A percentile compares a stretch with the other conserved stretches of the same genome.
phyloP scores from a whole-genome alignment of 805 yeast genomes.

The Vanderwaltozyma verrucispora region DNA sequence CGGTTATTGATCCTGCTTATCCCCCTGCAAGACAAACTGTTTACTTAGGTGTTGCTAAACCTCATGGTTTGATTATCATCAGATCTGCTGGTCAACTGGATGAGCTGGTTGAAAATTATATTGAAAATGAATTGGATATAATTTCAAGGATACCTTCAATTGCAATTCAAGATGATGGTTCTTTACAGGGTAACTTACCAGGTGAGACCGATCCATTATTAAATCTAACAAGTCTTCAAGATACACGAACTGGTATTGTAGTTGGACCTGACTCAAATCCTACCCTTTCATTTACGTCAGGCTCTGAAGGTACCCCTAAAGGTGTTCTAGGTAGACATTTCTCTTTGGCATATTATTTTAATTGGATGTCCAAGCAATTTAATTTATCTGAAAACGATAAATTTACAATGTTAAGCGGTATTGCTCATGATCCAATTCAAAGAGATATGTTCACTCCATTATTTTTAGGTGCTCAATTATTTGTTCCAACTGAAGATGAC shows the following conservation, averaged over 20 bases:
- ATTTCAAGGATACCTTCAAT: constrained; percentile 66
- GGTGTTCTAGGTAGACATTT: constrained; percentile 98
- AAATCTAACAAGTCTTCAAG: constrained; percentile 35
- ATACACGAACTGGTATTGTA: constrained; percentile 67
- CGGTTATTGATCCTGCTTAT: constrained; percentile 97
- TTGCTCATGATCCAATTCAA: constrained; percentile 98
- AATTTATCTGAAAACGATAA: constrained; percentile 67
- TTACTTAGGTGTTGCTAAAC: constrained; percentile 87
- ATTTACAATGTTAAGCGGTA: constrained; percentile 97
- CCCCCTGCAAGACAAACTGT: constrained; percentile 97
- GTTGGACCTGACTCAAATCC: constrained; percentile 99
- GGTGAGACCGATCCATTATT: constrained; percentile 46
- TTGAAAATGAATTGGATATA: constrained; percentile 60
- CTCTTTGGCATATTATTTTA: constrained; percentile 93
- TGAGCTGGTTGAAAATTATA: constrained; percentile 67
- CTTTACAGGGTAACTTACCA: constrained; percentile 44
- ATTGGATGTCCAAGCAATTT: constrained; percentile 93
- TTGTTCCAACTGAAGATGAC: constrained; percentile 94
- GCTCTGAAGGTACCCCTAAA: constrained; percentile 97
- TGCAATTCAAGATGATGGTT: constrained; percentile 67
- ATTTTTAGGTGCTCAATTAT: constrained; percentile 85
- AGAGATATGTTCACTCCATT: constrained; percentile 98
- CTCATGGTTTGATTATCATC: constrained; percentile 81
- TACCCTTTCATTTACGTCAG: constrained; percentile 91
- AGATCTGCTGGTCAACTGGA: constrained; percentile 83